Evolutionary conservation across 805 yeast species (phyloP), one percentile per base, ranked within the genome.

Genomic region (Kodamaea kaohsiungensis): DNA sequence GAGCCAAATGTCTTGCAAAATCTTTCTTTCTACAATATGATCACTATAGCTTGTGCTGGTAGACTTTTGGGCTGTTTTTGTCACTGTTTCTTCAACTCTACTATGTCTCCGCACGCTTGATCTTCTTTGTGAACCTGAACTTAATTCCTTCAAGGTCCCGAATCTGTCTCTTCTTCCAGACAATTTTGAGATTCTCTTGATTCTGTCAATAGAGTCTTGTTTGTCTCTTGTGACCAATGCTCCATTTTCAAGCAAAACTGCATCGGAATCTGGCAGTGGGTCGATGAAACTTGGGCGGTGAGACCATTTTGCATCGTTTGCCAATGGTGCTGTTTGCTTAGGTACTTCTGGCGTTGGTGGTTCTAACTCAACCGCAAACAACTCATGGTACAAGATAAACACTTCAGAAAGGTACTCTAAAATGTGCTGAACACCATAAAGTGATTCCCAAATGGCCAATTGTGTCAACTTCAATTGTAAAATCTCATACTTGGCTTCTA

Each of bases 401-500:
- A 89, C 77, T 46, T 83, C 90, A 1, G 88, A 81, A n/a, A 91
- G 65, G 49, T 77, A 74, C 43, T 86, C 89, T 55, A 89, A 66
- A 0, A 91, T 83, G 43, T 80, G 65, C 27, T 77, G 73, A 0
- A 78, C 69, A 6, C 91, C 93, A 53, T 80, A 76, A 3, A 81
- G 72, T 5, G 82, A 77, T 61, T 88, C 91, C 51, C 84, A 71
- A n/a, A 90, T 72, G 1, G 89, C 84, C 38, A 91, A 71, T 61
- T 87, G 89, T 0, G 96, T 87, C 69, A 88, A 76, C 61, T 88
- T 88, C 65, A 91, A 76, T 64, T 89, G 89, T 51, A 86, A 64
- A 53, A 85, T 78, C 54, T 79, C 84, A 70, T 80, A 72, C 61
- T 80, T 73, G 43, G 68, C 63, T 35, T 65, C 67, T 7, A 61